Conservation (phyloP, 169 alveolate genomes). For the Cryptosporidium meleagridis region DNA sequence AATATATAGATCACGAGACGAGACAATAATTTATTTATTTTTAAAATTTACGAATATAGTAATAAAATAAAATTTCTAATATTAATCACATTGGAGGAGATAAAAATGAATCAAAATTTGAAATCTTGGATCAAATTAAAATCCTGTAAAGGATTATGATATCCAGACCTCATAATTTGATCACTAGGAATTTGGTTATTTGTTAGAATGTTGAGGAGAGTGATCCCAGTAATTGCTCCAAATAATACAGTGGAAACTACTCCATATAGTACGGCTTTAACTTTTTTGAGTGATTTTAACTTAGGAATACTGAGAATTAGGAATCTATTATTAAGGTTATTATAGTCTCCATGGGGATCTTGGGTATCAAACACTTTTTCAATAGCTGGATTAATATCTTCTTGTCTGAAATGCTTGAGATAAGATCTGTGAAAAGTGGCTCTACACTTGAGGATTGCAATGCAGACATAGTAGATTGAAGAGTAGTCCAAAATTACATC, state of each 20-base stretch:
- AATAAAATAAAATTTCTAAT: too few relatives aligned
- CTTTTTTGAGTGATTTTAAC: conserved; percentile 41
- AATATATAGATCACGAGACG: neutral
- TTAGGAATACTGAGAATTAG: conserved; percentile 32
- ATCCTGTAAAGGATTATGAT: conserved; percentile 29
- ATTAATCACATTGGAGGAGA: too few relatives aligned
- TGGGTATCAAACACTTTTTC: conserved; percentile 50
- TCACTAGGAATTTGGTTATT: neutral
- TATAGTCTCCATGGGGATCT: conserved; percentile 40
- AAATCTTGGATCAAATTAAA: neutral
- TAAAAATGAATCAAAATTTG: neutral
- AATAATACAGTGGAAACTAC: conserved; percentile 45
- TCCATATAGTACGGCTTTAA: conserved; percentile 26
- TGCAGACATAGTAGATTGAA: conserved; percentile 42
- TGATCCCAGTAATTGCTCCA: conserved; percentile 47
- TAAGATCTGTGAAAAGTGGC: conserved; percentile 63
- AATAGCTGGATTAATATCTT: conserved; percentile 10
- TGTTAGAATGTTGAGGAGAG: conserved; percentile 12
- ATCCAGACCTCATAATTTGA: conserved; percentile 8
- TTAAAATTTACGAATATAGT: neutral
- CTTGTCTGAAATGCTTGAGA: conserved; percentile 25
- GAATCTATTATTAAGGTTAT: conserved; percentile 29
- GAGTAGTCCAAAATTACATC: conserved; percentile 62
- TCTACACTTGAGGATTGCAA: conserved; percentile 51
- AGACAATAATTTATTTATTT: neutral